phyloP scores from a whole-genome alignment of 257 asterid genomes.

The Solanum chmielewskii region DNA sequence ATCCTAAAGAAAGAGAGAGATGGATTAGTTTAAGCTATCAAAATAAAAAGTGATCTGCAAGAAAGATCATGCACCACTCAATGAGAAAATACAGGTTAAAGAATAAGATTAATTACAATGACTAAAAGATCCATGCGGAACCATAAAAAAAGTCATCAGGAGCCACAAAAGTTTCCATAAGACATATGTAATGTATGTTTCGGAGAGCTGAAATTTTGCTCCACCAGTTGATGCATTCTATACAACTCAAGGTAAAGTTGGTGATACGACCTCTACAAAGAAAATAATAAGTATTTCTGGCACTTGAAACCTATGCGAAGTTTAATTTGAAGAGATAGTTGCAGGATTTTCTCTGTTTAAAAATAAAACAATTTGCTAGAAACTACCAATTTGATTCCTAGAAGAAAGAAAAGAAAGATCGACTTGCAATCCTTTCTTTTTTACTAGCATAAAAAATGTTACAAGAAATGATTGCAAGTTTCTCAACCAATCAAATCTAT shows the following conservation, averaged over 20 bases:
- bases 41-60: neutral
- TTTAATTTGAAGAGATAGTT: neutral
- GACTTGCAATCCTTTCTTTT: neutral
- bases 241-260: neutral
- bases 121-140: neutral
- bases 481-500: neutral
- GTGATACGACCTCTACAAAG: neutral
- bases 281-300: neutral
- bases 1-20: conserved; percentile 43
- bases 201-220: neutral
- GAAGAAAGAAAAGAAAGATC: neutral
- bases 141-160: neutral
- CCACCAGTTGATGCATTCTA: neutral
- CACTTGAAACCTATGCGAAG: neutral
- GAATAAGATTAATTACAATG: neutral
- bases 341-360: neutral
- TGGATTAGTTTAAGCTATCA: conserved; percentile 10
- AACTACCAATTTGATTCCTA: neutral
- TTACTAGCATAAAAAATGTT: neutral
- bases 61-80: neutral
- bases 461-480: neutral
- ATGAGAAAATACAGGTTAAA: neutral
- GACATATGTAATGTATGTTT: neutral
- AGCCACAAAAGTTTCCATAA: neutral
- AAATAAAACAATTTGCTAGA: neutral